Conservation (phyloP, 2,329 filamentous ascomycete genomes). For the Aphanoascus verrucosus region DNA sequence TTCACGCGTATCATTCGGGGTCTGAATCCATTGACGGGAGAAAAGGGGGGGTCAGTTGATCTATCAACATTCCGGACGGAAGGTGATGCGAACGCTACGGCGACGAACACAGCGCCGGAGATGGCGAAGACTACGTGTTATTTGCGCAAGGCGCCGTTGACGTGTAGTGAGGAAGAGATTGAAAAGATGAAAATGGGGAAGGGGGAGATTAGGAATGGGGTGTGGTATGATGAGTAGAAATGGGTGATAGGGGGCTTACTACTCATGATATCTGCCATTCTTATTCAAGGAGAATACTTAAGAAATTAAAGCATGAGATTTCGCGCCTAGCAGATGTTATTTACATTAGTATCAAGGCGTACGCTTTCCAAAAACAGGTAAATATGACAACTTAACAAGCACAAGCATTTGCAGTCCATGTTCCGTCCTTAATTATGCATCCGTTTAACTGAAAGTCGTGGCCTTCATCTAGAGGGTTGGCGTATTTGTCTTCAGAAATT, state of each 20-base stretch:
- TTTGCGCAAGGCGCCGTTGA: slow-evolving; percentile 42
- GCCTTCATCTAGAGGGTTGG: too few species aligned
- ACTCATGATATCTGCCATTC: too few species aligned
- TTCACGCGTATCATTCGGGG: slow-evolving; percentile 43
- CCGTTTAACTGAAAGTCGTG: too few species aligned
- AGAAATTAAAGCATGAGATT: too few species aligned
- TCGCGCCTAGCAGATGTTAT: too few species aligned
- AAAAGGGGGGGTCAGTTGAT: slow-evolving; percentile 38
- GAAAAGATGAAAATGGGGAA: slow-evolving; percentile 39
- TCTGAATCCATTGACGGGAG: slow-evolving; percentile 39
- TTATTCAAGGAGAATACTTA: too few species aligned
- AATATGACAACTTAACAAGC: too few species aligned
- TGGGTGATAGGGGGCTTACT: slow-evolving; percentile 9
- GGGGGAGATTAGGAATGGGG: slow-evolving; percentile 51
- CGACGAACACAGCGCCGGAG: slow-evolving; percentile 43
- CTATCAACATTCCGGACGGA: slow-evolving; percentile 45
- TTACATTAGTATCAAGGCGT: too few species aligned
- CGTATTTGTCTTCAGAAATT: too few species aligned
- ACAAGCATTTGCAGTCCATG: too few species aligned
- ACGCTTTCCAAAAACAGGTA: too few species aligned
- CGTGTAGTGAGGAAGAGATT: slow-evolving; percentile 44
- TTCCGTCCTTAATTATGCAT: too few species aligned
- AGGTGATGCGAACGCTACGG: slow-evolving; percentile 48
- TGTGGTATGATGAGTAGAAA: slow-evolving; percentile 38
- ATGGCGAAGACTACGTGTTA: slow-evolving; percentile 49